Base-by-base conservation (phyloP, 768 basidiomycete genomes). In the Rhodotorula sphaerocarpa region DNA sequence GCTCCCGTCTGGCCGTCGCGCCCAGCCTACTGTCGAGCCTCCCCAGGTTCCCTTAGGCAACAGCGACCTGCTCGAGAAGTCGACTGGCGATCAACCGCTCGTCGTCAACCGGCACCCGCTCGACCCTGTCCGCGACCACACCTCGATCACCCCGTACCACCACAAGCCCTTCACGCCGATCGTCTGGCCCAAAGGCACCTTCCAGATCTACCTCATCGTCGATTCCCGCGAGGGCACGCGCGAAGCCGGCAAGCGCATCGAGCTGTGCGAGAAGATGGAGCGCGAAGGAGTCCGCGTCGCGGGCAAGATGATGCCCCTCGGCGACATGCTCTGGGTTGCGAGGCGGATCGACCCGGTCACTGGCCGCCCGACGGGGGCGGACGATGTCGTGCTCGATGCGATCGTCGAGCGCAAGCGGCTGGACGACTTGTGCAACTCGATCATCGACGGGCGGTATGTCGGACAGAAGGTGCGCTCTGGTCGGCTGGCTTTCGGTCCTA, bases 401-500 rank as follows among this genome's bases (percentile, higher is more conserved):
- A 75, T 78, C 18, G 74, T 76, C 14, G 78, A 79, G 73, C 64
- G 78, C 55, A 79, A 79, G 66, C 47, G 77, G 45, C 57, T 78
- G 30, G 78, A 78, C 53, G 78, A 79, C 70, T 55, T 79, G 45
- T 73, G 74, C 31, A 46, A 25, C 23, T 76, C 75, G 47, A 75
- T 79, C 59, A 68, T 63, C 46, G 78, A 79, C 56, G 76, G 75
- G 15, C 59, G 77, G 50, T 76, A 76, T 55, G 65, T 67, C 42
- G 74, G 75, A 59, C 75, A 79, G 67, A 75, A 77, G 70, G 75
- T 77, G 60, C 70, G 75, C 67, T 9, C 84, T 84, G 10, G 83
- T 27, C 25, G 27, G 5, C 41, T 31, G 28, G 12, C 28, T 21
- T 16, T 23, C 21, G 3, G 0, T 41, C 11, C 12, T 30, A 12